Base-by-base conservation (phyloP, 441 rosid genomes). In the Pelargonium australe region DNA sequence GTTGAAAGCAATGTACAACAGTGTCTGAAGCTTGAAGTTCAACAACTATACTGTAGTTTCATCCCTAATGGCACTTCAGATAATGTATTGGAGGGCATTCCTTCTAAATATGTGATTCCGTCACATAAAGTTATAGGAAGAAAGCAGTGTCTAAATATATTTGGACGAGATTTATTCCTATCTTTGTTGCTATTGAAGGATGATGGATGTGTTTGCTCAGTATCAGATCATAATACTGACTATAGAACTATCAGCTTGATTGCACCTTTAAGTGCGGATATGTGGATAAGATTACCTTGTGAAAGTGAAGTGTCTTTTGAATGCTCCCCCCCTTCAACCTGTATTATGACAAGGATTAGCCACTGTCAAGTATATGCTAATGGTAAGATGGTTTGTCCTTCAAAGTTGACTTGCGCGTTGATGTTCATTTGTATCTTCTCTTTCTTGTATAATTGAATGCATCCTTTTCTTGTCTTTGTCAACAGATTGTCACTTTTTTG, bases 271-370 rank as follows among this genome's bases (percentile, higher is more conserved):
- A 77, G 76, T 82, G 96, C 86, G 65, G 95, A 92, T 73, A 76
- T 86, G 23, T 89, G 99, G 99, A 81, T 90, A 69, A 84, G 89
- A 80, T 80, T 95, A 76, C 96, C 97, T 53, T 75, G 79, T 75
- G 84, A 84, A 77, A 70, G 40, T 68, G 78, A 77, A 65, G 60
- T 69, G 16, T 28, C 49, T 60, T 19, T 63, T 69, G 76, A 69
- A 67, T 78, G 72, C 47, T 78, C 78, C 73, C 80, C 79, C 3
- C 75, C 75, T 70, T 68, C 81, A 70, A 76, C 79, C 25, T 85
- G 89, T 81, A 70, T 90, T 74, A 95, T 92, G 96, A 82, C 84
- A 76, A 85, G 82, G 79, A 81, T 95, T 58, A 72, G 73, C 41
- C 63, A 57, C 66, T 90, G 92, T 80, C 86, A 89, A 84, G 63